Evolutionary conservation across 2,329 filamentous ascomycete species (phyloP).

Genomic region (Dothideomycetes sp.): DNA sequence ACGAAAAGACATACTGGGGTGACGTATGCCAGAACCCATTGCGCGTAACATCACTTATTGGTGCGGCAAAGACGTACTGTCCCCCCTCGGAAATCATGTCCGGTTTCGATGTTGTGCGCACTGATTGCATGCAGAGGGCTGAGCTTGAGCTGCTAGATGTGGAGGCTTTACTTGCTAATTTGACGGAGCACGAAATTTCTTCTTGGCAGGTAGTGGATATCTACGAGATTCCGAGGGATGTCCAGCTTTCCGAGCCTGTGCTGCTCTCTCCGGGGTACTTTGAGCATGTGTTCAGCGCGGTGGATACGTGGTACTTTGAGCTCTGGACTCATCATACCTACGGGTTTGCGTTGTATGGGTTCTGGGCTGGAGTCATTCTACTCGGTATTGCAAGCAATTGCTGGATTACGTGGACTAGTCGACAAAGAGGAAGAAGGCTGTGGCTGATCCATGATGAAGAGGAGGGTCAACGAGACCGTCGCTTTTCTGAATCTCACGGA

Average conservation of each 20-base stretch:
- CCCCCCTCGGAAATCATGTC: neutral
- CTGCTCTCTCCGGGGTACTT: neutral
- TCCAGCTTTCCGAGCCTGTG: neutral
- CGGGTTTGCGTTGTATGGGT: conserved; percentile 1
- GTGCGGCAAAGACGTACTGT: conserved; percentile 2
- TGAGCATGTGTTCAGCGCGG: neutral
- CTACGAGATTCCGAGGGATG: neutral
- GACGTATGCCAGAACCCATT: conserved; percentile 1
- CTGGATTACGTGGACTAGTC: neutral
- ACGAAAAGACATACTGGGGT: conserved; percentile 3
- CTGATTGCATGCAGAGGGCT: neutral
- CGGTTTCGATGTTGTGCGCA: conserved; percentile 2
- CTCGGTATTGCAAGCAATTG: neutral
- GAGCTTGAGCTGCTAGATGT: neutral
- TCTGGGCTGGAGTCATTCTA: conserved; percentile 3
- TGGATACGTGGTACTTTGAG: conserved; percentile 6
- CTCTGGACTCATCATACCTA: conserved; percentile 5
- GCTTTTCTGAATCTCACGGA: neutral
- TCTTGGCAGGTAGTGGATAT: conserved; percentile 1
- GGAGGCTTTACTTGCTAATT: neutral
- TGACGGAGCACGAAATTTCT: conserved; percentile 2
- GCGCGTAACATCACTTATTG: conserved; percentile 2
- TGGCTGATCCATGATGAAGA: no score
- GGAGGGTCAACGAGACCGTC: neutral
- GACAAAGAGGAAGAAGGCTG: no score